A percentile compares a stretch with the other conserved stretches of the same genome.
These are phyloP conservation scores for Lachnellula cervina DNA, from an alignment of 2,329 filamentous ascomycete genomes.

Conservation along the genomic window DNA sequence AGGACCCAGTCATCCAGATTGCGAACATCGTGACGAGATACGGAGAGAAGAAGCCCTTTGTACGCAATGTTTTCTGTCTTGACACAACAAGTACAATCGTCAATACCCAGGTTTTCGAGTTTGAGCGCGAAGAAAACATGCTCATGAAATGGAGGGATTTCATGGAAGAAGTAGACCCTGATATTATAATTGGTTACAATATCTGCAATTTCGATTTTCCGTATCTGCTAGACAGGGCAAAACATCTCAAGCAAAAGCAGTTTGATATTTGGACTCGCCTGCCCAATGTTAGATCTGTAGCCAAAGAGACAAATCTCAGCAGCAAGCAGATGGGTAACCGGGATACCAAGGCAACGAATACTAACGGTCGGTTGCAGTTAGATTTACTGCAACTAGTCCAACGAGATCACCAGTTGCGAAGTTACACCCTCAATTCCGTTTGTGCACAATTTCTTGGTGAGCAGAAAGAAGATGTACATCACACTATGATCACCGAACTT, in stretches of 20 bases:
- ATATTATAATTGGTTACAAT: slow-evolving; percentile 98
- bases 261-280: slow-evolving; percentile 89
- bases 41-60: slow-evolving; percentile 91
- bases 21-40: slow-evolving; percentile 93
- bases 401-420: slow-evolving; percentile 88
- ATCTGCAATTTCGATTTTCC: slow-evolving; percentile 98
- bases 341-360: slow-evolving; percentile 91
- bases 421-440: slow-evolving; percentile 96
- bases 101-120: slow-evolving; percentile 87
- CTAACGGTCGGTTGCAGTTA: slow-evolving; percentile 85
- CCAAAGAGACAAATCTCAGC: slow-evolving; percentile 80
- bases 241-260: slow-evolving; percentile 68
- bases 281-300: slow-evolving; percentile 62
- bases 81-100: slow-evolving; percentile 91
- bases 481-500: slow-evolving; percentile 98
- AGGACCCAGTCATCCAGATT: slow-evolving; percentile 96
- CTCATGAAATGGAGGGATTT: slow-evolving; percentile 90
- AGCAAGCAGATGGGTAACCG: slow-evolving; percentile 98
- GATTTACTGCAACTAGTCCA: slow-evolving; percentile 94
- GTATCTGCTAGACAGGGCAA: slow-evolving; percentile 85
- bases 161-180: slow-evolving; percentile 82
- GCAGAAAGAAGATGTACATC: slow-evolving; percentile 97
- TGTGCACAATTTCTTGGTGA: slow-evolving; percentile 92
- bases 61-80: slow-evolving; percentile 93
- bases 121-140: slow-evolving; percentile 78